Percentiles rank a stretch among this genome's conserved stretches.
Conservation (phyloP, 1,139 yeast genomes). For the Saccharomycopsis crataegensis region DNA sequence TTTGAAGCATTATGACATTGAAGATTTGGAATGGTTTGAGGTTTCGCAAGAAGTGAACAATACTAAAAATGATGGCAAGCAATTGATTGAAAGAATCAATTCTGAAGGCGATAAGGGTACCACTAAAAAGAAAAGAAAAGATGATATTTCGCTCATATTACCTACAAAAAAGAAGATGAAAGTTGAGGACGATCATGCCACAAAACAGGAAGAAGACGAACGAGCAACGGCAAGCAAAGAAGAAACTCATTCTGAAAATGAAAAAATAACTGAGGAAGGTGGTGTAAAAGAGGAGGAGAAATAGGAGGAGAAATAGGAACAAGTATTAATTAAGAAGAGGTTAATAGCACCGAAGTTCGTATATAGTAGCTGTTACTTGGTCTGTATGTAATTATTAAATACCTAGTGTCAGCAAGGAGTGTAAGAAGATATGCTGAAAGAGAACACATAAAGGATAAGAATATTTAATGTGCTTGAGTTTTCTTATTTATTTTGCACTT, state of each 20-base stretch:
- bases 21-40: slow-evolving; percentile 40
- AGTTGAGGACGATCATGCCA: not conserved
- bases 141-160: not conserved
- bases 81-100: slow-evolving; percentile 35
- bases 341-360: not conserved
- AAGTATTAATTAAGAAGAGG: not conserved
- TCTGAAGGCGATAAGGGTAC: not conserved
- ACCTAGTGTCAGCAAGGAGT: too few relatives aligned
- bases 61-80: slow-evolving; percentile 40
- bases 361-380: not conserved
- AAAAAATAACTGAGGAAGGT: not conserved
- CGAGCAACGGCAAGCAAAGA: not conserved
- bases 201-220: not conserved
- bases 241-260: not conserved
- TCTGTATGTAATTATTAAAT: too few relatives aligned
- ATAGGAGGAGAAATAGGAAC: not conserved
- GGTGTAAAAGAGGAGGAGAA: not conserved
- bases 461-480: too few relatives aligned
- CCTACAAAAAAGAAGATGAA: not conserved
- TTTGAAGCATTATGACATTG: slow-evolving; percentile 34
- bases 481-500: too few relatives aligned
- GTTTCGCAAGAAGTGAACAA: slow-evolving; percentile 66
- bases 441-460: too few relatives aligned
- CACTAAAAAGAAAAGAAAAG: not conserved
- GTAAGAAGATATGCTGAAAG: too few relatives aligned